Evolutionary conservation across 257 asterid species (phyloP).

Genomic region (Ophiorrhiza pumila): DNA sequence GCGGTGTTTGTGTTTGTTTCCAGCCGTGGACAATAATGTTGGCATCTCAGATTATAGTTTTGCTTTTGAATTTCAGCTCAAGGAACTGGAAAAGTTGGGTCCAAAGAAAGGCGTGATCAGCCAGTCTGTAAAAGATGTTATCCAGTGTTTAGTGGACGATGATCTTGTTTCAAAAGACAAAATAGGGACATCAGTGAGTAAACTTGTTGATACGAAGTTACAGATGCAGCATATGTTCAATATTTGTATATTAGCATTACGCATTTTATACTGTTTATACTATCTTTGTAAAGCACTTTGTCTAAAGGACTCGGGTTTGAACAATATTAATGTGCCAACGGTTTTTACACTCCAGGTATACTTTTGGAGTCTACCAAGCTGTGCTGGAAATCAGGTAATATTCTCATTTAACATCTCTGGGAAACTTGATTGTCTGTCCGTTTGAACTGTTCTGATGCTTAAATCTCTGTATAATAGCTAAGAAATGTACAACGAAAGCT

Average conservation of each 20-base stretch:
- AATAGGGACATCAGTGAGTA: conserved; percentile 96
- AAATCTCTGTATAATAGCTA: conserved; percentile 42
- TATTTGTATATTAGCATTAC: conserved; percentile 3
- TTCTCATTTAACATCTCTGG: background rate
- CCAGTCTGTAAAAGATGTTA: conserved; percentile 94
- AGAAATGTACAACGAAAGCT: conserved; percentile 70
- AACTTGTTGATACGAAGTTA: conserved; percentile 19
- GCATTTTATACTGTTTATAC: conserved; percentile 5
- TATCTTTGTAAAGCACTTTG: background rate
- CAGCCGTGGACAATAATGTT: background rate
- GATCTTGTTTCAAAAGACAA: conserved; percentile 96
- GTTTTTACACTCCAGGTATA: conserved; percentile 57
- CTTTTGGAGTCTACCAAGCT: conserved; percentile 99
- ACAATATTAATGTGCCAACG: conserved; percentile 3
- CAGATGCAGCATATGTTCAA: background rate
- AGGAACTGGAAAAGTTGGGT: conserved; percentile 90
- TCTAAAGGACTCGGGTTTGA: background rate
- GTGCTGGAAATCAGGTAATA: conserved; percentile 96
- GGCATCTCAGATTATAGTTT: background rate
- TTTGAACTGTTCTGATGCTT: conserved; percentile 4
- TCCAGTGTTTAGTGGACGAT: conserved; percentile 87
- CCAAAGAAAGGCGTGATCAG: conserved; percentile 91
- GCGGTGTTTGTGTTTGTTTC: background rate
- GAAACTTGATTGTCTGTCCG: background rate
- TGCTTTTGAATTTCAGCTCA: conserved; percentile 48